Conservation (phyloP, 768 basidiomycete species). For the Arthromyces matolae region DNA sequence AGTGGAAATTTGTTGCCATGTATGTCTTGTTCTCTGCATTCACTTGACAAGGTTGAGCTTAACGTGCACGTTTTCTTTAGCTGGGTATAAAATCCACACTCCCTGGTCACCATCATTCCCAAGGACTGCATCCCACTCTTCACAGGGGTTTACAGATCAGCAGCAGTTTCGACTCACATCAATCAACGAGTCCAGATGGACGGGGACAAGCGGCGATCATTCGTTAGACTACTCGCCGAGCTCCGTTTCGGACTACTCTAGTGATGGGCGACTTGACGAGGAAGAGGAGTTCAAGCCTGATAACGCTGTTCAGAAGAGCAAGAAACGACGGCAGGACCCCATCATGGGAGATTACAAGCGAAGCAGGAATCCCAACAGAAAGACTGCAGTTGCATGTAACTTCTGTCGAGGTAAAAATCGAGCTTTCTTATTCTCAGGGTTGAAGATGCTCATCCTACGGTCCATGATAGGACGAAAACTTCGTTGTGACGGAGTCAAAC, state of each 20-base stretch:
- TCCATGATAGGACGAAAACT: constrained; percentile 79
- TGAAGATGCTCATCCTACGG: background rate
- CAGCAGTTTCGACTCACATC: constrained; percentile 10
- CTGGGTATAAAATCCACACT: constrained; percentile 2
- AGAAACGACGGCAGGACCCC: constrained; percentile 27
- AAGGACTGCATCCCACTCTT: background rate
- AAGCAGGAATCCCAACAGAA: constrained; percentile 35
- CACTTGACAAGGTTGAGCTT: constrained; percentile 2
- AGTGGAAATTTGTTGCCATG: constrained; percentile 6
- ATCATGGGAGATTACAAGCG: constrained; percentile 24
- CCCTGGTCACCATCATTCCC: constrained; percentile 6
- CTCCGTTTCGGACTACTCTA: constrained; percentile 18
- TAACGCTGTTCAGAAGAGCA: constrained; percentile 21
- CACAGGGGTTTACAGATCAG: constrained; percentile 3
- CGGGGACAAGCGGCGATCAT: constrained; percentile 11
- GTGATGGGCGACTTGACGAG: constrained; percentile 20
- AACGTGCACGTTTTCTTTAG: constrained; percentile 1
- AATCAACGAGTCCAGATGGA: constrained; percentile 11
- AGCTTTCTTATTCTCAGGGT: too few relatives aligned
- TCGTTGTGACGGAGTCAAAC: constrained; percentile 64
- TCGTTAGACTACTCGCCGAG: constrained; percentile 17
- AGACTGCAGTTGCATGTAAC: constrained; percentile 67
- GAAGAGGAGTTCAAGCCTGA: constrained; percentile 23
- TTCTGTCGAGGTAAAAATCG: constrained; percentile 78
- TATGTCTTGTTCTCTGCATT: constrained; percentile 9